phyloP scores from a whole-genome alignment of 139 green algal genomes.

The Desmodesmus armatus region DNA sequence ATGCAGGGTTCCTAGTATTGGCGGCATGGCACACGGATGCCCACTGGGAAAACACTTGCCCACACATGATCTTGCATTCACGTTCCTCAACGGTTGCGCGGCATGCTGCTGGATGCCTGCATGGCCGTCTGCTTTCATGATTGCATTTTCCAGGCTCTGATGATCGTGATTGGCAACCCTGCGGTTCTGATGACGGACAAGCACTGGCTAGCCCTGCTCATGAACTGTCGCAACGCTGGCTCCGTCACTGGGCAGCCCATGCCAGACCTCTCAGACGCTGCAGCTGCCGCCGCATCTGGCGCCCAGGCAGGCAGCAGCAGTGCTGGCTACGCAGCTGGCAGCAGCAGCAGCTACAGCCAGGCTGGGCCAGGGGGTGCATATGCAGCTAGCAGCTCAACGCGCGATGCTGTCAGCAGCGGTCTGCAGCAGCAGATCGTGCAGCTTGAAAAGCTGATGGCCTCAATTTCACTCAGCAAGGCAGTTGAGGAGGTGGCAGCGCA shows the following conservation, averaged over 20 bases:
- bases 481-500: neutral
- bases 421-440: neutral
- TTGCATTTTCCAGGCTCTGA: constrained; percentile 42
- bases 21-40: too few relatives aligned
- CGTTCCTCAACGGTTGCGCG: too few relatives aligned
- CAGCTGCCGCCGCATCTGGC: neutral
- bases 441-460: neutral
- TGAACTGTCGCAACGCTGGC: neutral
- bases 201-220: constrained; percentile 14
- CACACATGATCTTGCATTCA: too few relatives aligned
- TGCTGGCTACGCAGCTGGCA: neutral
- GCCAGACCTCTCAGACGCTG: constrained; percentile 21
- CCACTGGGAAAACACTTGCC: neutral
- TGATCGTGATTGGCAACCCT: constrained; percentile 61
- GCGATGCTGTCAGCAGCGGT: neutral
- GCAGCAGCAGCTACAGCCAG: neutral
- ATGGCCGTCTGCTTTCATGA: too few relatives aligned
- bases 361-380: too few relatives aligned
- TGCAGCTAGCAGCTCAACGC: too few relatives aligned
- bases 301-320: too few relatives aligned
- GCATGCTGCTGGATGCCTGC: too few relatives aligned
- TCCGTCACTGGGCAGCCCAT: constrained; percentile 5
- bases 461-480: neutral
- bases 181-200: constrained; percentile 10
- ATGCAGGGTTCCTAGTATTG: too few relatives aligned